Base-by-base conservation (phyloP, 805 yeast genomes). In the Hemisphaericaspora nanyangensis region DNA sequence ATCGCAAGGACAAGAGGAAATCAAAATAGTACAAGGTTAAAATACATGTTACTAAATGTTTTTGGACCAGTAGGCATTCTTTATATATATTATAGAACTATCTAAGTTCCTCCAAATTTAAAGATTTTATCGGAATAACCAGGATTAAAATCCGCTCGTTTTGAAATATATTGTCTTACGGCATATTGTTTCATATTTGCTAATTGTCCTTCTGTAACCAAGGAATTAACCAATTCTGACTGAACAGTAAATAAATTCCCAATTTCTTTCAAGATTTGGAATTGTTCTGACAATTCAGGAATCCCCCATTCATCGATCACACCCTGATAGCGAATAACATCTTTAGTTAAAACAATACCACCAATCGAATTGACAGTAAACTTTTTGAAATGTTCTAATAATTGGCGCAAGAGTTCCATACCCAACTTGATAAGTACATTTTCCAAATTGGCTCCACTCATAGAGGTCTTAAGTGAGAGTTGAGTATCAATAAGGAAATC, bases 211-310 rank as follows among this genome's bases (percentile, higher is more conserved):
- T 88, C 96, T 29, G 81, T 79, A 2, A 88, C 79, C 52, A 89
- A 70, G 1, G 95, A 85, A 46, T 80, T 80, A 39, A 89, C 65
- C 49, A 86, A 72, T 41, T 85, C 85, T 2, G 91, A 84, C 54
- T 85, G 93, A 13, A 87, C 95, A 0, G 95, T 82, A 58, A 82
- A 90, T 43, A 90, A 65, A 51, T 86, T 87, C 24, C 91, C 88
- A 44, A 90, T 75, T 49, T 89, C 96, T 55, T 88, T 77, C 45
- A 90, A 63, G 10, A 87, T 72, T 36, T 78, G 79, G 62, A 85
- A 82, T 41, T 74, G 73, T 25, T 80, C 85, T 4, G 79, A 65
- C 20, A 86, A 61, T 30, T 75, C 79, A 2, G 73, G 70, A 12
- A 84, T 68, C 6, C 69, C 64, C 91, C 93, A 87, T 31, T 70